Base-by-base conservation (phyloP, 2,329 filamentous ascomycete genomes). In the Ciborinia camelliae region DNA sequence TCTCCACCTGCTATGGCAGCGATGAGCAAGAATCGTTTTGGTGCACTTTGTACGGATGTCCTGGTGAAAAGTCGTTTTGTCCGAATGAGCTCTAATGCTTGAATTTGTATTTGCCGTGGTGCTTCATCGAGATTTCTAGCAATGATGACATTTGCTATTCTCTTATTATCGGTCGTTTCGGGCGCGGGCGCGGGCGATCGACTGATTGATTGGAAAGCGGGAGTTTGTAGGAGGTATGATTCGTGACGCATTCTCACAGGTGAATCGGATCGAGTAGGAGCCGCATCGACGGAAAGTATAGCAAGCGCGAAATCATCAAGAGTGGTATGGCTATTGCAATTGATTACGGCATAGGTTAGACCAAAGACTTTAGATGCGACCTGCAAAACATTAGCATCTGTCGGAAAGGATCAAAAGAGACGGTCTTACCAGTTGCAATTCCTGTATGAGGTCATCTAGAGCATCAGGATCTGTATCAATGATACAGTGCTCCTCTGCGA, bases 401-500 rank as follows among this genome's bases (percentile, higher is more conserved):
- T n/a, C 23, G 9, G 7, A 3, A 15, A 26, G n/a, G 0, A 28
- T 45, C 4, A 1, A 32, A 32, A 45, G 12, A 23, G 32, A 48
- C 30, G 9, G 30, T 65, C 73, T 50, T 77, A 91, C 90, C 73
- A 95, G 79, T 68, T 85, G 83, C 28, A 97, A 80, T 76, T 96
- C 92, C 61, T 86, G 82, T 51, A 88, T 82, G n/a, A 96, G 80
- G 69, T 87, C 83, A 75, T 90, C 82, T 64, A 94, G 78, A 61
- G 81, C 79, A 43, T 84, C 79, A 5, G 79, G 75, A 2, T 87
- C 84, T 20, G 91, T 90, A 77, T 92, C 89, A 73, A 98, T 86
- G 71, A 98, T 87, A 78, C 92, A 97, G 76, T 98, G 93, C 76
- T 97, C 90, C 69, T 88, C 84, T 66, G 88, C 87, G 68, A 92